phyloP scores from a whole-genome alignment of 2,329 filamentous ascomycete species.

The Sclerotinia spermophila region DNA sequence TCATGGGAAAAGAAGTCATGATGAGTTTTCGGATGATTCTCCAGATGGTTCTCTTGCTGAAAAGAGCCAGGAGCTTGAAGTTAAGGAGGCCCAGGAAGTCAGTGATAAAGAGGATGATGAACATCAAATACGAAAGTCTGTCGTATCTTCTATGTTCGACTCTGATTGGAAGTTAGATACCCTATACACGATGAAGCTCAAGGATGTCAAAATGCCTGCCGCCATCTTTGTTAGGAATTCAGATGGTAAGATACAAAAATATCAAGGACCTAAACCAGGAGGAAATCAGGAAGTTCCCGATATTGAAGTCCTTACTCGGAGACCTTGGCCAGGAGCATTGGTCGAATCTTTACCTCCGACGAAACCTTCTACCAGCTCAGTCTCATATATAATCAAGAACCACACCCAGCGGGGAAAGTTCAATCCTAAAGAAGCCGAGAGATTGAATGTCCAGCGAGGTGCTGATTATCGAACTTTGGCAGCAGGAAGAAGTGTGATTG shows the following conservation, averaged over 20 bases:
- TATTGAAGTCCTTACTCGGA: conserved; percentile 67
- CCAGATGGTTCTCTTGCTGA: conserved; percentile 26
- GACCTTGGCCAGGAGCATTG: conserved; percentile 72
- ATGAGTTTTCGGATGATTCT: conserved; percentile 43
- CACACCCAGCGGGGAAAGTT: conserved; percentile 80
- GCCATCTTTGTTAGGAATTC: conserved; percentile 65
- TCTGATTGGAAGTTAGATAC: conserved; percentile 71
- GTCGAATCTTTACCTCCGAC: conserved; percentile 65
- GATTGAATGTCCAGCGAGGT: conserved; percentile 60
- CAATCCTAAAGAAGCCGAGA: conserved; percentile 58
- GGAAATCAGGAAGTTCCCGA: conserved; percentile 50
- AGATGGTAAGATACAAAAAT: conserved; percentile 63
- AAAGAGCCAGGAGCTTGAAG: neutral
- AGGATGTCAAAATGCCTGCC: conserved; percentile 64
- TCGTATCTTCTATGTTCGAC: conserved; percentile 76
- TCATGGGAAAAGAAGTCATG: conserved; percentile 46
- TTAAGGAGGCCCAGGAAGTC: conserved; percentile 24
- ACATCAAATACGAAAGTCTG: conserved; percentile 52
- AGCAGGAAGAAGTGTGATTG: conserved; percentile 58
- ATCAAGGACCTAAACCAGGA: conserved; percentile 64
- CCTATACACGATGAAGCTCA: conserved; percentile 62
- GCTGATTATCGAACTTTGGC: conserved; percentile 58
- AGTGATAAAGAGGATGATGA: conserved; percentile 41
- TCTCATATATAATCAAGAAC: conserved; percentile 84
- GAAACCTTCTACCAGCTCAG: conserved; percentile 59